Conservation (phyloP, 2,329 filamentous ascomycete genomes). For the Penicillium sp. region DNA sequence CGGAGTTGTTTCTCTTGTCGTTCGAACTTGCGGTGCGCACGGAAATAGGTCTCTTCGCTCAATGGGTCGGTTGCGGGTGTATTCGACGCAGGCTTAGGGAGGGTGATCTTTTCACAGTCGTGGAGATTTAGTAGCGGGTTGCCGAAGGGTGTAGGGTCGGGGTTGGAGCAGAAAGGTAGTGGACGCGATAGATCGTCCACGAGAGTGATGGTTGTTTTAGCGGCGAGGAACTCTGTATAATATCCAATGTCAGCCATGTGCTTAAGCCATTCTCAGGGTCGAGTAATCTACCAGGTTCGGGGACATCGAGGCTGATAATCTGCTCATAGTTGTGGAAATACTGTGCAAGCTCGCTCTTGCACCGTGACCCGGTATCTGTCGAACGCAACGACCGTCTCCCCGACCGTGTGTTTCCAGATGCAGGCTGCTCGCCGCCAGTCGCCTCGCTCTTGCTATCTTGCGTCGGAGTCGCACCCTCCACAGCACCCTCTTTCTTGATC, state of each 20-base stretch:
- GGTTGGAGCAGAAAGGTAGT: constrained; percentile 21
- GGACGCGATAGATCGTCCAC: constrained; percentile 55
- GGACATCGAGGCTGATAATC: constrained; percentile 79
- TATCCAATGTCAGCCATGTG: not conserved
- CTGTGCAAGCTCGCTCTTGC: constrained; percentile 85
- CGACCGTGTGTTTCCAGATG: constrained; percentile 1
- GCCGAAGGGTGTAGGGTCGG: constrained; percentile 29
- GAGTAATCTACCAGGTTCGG: constrained; percentile 63
- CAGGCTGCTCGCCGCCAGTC: constrained; percentile 7
- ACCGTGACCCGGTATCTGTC: constrained; percentile 73
- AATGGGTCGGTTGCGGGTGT: constrained; percentile 51
- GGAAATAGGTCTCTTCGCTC: constrained; percentile 54
- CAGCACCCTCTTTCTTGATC: not conserved
- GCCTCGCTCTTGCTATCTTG: constrained; percentile 7
- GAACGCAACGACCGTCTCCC: constrained; percentile 79
- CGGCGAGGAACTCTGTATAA: constrained; percentile 64
- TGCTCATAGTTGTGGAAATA: constrained; percentile 96
- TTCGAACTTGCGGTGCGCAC: constrained; percentile 59
- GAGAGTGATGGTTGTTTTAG: constrained; percentile 71
- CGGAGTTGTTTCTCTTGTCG: constrained; percentile 66
- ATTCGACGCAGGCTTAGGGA: constrained; percentile 11
- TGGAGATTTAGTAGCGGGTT: constrained; percentile 40
- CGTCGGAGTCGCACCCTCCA: not conserved
- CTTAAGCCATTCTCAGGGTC: not conserved
- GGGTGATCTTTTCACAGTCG: constrained; percentile 33